phyloP scores from a whole-genome alignment of 2,329 filamentous ascomycete genomes.

The Penicillium sp. region DNA sequence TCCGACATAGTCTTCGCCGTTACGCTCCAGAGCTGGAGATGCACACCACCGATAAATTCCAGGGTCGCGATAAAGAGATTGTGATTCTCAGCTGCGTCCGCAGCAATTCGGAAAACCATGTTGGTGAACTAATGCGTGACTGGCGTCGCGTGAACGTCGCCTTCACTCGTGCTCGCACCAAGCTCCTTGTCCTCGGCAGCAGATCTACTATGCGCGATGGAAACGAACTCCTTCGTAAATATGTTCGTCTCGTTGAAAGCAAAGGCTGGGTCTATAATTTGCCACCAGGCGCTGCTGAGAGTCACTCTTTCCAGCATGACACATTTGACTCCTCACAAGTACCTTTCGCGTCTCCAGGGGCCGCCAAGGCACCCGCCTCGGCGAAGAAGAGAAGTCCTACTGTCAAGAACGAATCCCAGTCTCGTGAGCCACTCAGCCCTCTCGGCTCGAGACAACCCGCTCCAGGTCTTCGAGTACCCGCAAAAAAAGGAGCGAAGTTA shows the following conservation, averaged over 20 bases:
- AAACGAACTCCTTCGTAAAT: conserved; percentile 74
- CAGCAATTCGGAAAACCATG: conserved; percentile 75
- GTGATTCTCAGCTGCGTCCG: conserved; percentile 85
- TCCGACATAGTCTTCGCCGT: conserved; percentile 70
- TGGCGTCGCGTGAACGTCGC: conserved; percentile 95
- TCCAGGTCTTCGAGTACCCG: conserved; percentile 52
- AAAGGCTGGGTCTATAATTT: conserved; percentile 80
- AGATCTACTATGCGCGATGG: conserved; percentile 67
- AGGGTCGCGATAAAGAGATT: conserved; percentile 93
- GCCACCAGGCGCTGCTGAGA: conserved; percentile 61
- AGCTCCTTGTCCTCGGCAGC: conserved; percentile 85
- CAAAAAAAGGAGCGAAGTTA: conserved; percentile 60
- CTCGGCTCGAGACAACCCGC: conserved; percentile 27
- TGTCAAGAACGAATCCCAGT: conserved; percentile 21
- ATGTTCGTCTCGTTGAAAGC: conserved; percentile 75
- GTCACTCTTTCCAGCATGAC: conserved; percentile 64
- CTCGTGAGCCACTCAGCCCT: conserved; percentile 33
- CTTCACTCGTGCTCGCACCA: conserved; percentile 88
- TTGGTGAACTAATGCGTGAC: conserved; percentile 90
- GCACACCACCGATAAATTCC: conserved; percentile 95
- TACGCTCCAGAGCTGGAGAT: conserved; percentile 72
- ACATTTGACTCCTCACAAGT: conserved; percentile 20
- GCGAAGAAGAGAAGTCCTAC: conserved; percentile 24
- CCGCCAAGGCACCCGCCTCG: neutral
- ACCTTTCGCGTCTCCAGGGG: conserved; percentile 22